Evolutionary conservation across 495 filamentous ascomycete species (phyloP).

Genomic region (Friedmanniomyces simplex): DNA sequence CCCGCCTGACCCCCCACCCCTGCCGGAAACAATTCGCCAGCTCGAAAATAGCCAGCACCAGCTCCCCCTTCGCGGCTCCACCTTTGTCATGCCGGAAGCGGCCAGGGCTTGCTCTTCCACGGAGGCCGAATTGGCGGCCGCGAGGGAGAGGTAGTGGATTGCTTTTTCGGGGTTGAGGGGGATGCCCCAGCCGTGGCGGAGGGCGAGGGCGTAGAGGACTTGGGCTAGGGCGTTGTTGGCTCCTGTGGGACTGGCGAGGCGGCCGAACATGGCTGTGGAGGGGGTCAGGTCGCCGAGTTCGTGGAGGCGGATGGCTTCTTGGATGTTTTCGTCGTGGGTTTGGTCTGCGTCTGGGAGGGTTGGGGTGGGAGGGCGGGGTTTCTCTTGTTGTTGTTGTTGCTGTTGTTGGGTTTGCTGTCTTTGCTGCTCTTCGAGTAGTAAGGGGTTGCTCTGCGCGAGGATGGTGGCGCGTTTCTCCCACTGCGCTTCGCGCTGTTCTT

Average conservation of each 20-base stretch:
- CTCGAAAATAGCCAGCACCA: slow-evolving; percentile 96
- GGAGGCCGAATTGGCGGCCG: slow-evolving; percentile 81
- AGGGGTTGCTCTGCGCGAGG: slow-evolving; percentile 54
- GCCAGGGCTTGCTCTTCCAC: slow-evolving; percentile 77
- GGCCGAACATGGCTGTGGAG: slow-evolving; percentile 78
- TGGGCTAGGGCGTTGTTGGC: slow-evolving; percentile 89
- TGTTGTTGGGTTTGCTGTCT: not conserved
- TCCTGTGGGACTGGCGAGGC: slow-evolving; percentile 73
- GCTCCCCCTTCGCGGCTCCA: slow-evolving; percentile 88
- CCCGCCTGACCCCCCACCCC: slow-evolving; percentile 87
- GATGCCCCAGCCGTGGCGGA: slow-evolving; percentile 94
- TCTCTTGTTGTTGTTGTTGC: not conserved
- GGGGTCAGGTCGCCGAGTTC: slow-evolving; percentile 64
- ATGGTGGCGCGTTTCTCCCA: slow-evolving; percentile 91
- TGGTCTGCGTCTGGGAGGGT: slow-evolving; percentile 15
- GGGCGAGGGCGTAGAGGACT: slow-evolving; percentile 87
- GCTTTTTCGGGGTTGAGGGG: slow-evolving; percentile 58
- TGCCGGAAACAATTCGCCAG: slow-evolving; percentile 90
- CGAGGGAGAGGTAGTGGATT: slow-evolving; percentile 71
- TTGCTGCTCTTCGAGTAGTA: slow-evolving; percentile 6
- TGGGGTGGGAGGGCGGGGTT: not conserved
- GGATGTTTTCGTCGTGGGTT: slow-evolving; percentile 64
- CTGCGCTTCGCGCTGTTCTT: slow-evolving; percentile 41
- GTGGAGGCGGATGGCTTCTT: slow-evolving; percentile 91
- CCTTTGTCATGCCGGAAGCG: slow-evolving; percentile 91